Evolutionary conservation across 345 rosid species (phyloP), one percentile per base, ranked within the genome.

Genomic region (Mangifera indica): DNA sequence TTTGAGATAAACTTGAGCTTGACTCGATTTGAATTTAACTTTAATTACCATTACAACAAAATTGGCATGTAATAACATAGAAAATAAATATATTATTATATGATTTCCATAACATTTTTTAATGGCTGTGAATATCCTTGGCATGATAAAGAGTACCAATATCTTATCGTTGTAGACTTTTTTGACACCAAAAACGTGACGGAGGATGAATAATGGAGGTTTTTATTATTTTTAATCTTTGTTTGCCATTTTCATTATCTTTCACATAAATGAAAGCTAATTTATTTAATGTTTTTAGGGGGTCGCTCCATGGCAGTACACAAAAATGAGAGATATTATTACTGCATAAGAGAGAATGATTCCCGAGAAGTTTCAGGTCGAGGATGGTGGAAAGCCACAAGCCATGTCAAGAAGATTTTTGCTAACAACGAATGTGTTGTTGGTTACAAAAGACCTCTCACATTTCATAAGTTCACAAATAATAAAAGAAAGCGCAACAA

Each of bases 361-460:
- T 83, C 86, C 0, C 60, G 84, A 11, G 82, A 80, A 78, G 86
- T 83, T 0, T 3, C 21, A 1, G 84, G 86, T 0, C 66, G 60
- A 46, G 86, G 84, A 45, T 83, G 86, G 86, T 83, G 86, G 86
- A 83, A 83, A 66, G 84, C 86, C 1, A 83, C 86, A 3, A 81
- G 86, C 71, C 84, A 80, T 71, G 74, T 83, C 10, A 80, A 83
- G 75, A 76, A 77, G 32, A 42, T 80, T 57, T 52, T 26, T 53
- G 65, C 42, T 8, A 70, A 67, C 54, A 68, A 55, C 20, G 52
- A 71, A 12, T 4, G 22, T 20, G 13, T 83, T 12, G 37, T 76
- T 22, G 86, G 84, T 49, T 68, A 13, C n/a, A 77, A 73, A 26
- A 68, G 80, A 10, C 80, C 80, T 10, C 60, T 77, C 2, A 81